Evolutionary conservation across 768 basidiomycete genomes (phyloP).

Genomic region (Atractiella rhizophila): DNA sequence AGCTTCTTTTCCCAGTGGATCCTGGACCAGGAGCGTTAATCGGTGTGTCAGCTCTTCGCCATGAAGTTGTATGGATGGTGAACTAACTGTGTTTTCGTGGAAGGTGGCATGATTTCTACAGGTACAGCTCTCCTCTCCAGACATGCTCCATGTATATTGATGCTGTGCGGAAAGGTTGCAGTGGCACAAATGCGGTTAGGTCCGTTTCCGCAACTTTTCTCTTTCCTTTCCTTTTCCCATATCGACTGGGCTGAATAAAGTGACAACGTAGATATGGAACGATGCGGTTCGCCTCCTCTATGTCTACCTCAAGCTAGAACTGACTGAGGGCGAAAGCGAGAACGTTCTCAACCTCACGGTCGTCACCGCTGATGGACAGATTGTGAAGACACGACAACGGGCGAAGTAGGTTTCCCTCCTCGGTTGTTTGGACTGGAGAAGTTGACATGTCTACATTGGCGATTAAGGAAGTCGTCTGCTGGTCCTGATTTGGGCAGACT

Average conservation of each 20-base stretch:
- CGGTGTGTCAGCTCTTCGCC: neutral
- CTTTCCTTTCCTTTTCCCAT: neutral
- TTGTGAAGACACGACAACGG: conserved; percentile 54
- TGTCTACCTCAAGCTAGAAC: neutral
- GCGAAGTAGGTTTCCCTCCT: conserved; percentile 12
- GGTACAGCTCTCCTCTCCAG: too few species aligned
- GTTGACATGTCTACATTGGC: neutral
- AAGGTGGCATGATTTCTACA: conserved; percentile 75
- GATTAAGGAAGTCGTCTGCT: conserved; percentile 56
- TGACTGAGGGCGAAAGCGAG: conserved; percentile 8
- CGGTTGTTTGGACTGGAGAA: neutral
- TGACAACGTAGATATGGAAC: conserved; percentile 41
- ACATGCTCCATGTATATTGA: too few species aligned
- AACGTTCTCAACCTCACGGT: conserved; percentile 35
- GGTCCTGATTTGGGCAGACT: conserved; percentile 37
- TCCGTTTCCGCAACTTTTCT: neutral
- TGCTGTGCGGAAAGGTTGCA: conserved; percentile 67
- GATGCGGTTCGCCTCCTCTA: conserved; percentile 43
- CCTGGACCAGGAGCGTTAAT: neutral
- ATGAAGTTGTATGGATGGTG: neutral
- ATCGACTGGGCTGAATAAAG: conserved; percentile 21
- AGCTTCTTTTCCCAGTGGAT: conserved; percentile 58
- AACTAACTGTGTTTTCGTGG: too few species aligned
- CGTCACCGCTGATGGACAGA: conserved; percentile 62
- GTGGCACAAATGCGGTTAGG: conserved; percentile 36